A percentile compares a stretch with the other conserved stretches of the same genome.
phyloP scores from a whole-genome alignment of 2,329 filamentous ascomycete species.

The Monilinia fructicola region DNA sequence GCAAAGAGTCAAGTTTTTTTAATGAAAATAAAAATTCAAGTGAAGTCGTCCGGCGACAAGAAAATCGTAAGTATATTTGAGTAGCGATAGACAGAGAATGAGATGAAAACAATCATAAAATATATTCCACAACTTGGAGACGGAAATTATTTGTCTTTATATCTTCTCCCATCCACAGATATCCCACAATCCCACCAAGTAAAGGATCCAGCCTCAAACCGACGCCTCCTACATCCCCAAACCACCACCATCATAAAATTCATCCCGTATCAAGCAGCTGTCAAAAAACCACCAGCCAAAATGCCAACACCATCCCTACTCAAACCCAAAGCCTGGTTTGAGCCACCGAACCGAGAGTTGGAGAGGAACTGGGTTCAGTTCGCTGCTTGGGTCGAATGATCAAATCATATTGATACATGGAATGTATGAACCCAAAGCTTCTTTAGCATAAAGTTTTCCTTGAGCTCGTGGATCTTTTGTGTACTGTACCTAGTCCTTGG shows the following conservation, averaged over 20 bases:
- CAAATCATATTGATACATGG: background rate
- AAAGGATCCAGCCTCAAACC: background rate
- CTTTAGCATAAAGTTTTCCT: background rate
- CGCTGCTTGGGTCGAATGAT: background rate
- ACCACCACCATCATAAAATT: background rate
- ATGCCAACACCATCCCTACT: background rate
- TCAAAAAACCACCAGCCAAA: background rate
- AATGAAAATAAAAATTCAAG: background rate
- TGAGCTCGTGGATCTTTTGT: background rate
- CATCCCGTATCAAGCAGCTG: background rate
- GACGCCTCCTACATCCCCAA: background rate
- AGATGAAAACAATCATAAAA: constrained; percentile 17
- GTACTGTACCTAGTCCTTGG: background rate
- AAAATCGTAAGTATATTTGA: constrained; percentile 12
- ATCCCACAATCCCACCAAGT: background rate
- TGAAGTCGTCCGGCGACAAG: constrained; percentile 40
- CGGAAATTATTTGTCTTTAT: background rate
- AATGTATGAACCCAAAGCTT: background rate
- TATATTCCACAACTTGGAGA: background rate
- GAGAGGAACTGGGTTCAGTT: background rate
- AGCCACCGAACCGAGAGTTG: background rate
- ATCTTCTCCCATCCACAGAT: background rate
- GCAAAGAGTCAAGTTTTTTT: background rate
- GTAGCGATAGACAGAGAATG: constrained; percentile 19
- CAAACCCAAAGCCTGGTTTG: no score